A percentile compares a stretch with the other conserved stretches of the same genome.
phyloP scores from a whole-genome alignment of 116 monocot genomes.

The Zostera marina region DNA sequence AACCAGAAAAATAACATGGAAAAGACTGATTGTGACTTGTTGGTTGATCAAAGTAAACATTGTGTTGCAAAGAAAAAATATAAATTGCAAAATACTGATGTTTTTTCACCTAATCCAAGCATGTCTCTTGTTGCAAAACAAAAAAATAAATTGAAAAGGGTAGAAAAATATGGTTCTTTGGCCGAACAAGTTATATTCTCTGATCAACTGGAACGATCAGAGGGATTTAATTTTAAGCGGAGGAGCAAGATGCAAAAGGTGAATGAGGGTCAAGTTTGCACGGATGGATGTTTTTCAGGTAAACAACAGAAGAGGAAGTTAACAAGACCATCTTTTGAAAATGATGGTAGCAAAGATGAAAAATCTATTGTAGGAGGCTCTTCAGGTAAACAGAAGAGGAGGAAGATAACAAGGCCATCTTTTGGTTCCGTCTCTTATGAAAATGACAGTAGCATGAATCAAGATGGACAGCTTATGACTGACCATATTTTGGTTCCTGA shows the following conservation, averaged over 20 bases:
- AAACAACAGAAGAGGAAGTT: constrained; percentile 26
- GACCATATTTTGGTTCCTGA: neutral
- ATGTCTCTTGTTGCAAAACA: constrained; percentile 6
- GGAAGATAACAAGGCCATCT: constrained; percentile 28
- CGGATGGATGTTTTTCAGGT: neutral
- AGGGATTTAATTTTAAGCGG: constrained; percentile 17
- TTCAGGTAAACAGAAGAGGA: constrained; percentile 14
- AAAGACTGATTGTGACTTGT: too few species aligned
- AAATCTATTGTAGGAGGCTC: neutral
- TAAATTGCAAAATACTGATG: too few species aligned
- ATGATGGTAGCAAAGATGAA: neutral
- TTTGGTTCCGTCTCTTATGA: constrained; percentile 5
- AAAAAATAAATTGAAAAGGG: constrained; percentile 8
- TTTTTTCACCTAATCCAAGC: constrained; percentile 8
- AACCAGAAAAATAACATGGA: too few species aligned
- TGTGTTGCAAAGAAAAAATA: too few species aligned
- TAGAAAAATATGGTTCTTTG: neutral
- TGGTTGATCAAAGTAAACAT: too few species aligned
- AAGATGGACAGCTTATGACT: neutral
- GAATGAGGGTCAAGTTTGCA: constrained; percentile 3
- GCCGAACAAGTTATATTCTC: too few species aligned
- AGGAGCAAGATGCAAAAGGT: constrained; percentile 11
- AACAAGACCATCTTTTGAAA: constrained; percentile 28
- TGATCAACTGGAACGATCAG: neutral
- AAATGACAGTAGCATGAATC: neutral